Evolutionary conservation across 2,329 filamentous ascomycete species (phyloP), one percentile per base, ranked within the genome.

Genomic region (Talaromyces islandicus): DNA sequence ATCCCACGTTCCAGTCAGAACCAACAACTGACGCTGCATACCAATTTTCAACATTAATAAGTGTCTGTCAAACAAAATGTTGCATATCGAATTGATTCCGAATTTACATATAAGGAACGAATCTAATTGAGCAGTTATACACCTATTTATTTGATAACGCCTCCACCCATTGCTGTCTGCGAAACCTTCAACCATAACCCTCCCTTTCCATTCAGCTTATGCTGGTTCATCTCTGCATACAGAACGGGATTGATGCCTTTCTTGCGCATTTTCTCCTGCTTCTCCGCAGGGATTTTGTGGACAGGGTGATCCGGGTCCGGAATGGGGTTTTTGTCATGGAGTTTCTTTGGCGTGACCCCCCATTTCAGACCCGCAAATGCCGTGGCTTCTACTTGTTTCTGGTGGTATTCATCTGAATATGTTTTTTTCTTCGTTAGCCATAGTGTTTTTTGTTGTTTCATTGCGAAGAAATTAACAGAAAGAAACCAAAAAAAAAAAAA

Each of bases 171-270:
- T n/a, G 64, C 59, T 27, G 59, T 61, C 35, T 62, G 58, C 11
- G 54, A 61, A 7, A 65, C n/a, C 50, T 63, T 67, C 7, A 51
- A 12, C 66, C 63, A 65, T 24, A 67, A 64, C 4, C 55, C 66
- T 41, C 60, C 71, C 66, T 70, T 68, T 1, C 76, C 74, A 58
- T 75, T 77, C 57, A 71, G 70, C 24, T 74, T 75, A 17, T 30
- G 27, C 27, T 77, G 75, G 63, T 77, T 76, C 77, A 80, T 80
- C 66, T 81, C 78, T 14, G 76, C 73, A 62, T 76, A 80, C 54
- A 80, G 62, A 10, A 74, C 70, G 14, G 77, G 78, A 61, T 80
- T 78, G 63, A 80, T 77, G 1, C 78, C 77, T 64, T 80, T 81
- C 66, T 78, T 77, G 64, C 71, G 69, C 66, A 78, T 71, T 63